These are phyloP conservation scores for Acer negundo DNA, from an alignment of 345 rosid genomes.

Conservation along the genomic window DNA sequence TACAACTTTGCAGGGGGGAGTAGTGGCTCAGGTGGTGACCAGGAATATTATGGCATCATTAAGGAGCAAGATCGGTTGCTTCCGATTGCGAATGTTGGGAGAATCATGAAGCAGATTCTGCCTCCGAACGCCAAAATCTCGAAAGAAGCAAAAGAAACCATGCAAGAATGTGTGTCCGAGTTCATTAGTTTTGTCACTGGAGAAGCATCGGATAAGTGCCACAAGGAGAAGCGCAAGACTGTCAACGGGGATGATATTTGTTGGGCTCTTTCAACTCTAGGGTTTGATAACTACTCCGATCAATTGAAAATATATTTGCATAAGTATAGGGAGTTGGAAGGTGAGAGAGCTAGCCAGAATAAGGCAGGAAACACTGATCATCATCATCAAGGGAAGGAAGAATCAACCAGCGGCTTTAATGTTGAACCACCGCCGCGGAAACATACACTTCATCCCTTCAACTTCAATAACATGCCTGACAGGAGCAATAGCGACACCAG, in stretches of 20 bases:
- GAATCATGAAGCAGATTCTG: conserved; percentile 77
- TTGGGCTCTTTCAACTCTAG: conserved; percentile 71
- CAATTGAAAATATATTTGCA: conserved; percentile 52
- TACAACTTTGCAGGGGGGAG: conserved; percentile 30
- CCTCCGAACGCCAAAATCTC: conserved; percentile 73
- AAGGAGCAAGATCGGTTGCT: conserved; percentile 73
- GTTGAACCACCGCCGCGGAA: conserved; percentile 3
- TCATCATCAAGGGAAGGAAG: conserved; percentile 4
- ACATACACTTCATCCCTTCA: neutral
- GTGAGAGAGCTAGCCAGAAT: conserved; percentile 50
- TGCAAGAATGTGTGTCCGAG: conserved; percentile 83
- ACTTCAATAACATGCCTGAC: conserved; percentile 20
- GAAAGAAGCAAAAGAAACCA: conserved; percentile 74
- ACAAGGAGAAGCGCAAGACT: conserved; percentile 74
- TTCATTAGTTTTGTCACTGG: conserved; percentile 76
- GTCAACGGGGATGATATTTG: conserved; percentile 72
- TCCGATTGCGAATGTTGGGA: conserved; percentile 71
- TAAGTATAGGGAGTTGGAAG: conserved; percentile 54
- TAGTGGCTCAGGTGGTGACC: conserved; percentile 33
- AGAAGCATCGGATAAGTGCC: conserved; percentile 71
- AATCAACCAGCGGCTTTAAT: conserved; percentile 1
- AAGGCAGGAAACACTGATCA: conserved; percentile 22
- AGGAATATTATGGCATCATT: conserved; percentile 32
- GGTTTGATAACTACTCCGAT: conserved; percentile 66
- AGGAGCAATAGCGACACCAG: conserved; percentile 13